Evolutionary conservation across 2,329 filamentous ascomycete species (phyloP).

Genomic region (Claviceps cyperi): DNA sequence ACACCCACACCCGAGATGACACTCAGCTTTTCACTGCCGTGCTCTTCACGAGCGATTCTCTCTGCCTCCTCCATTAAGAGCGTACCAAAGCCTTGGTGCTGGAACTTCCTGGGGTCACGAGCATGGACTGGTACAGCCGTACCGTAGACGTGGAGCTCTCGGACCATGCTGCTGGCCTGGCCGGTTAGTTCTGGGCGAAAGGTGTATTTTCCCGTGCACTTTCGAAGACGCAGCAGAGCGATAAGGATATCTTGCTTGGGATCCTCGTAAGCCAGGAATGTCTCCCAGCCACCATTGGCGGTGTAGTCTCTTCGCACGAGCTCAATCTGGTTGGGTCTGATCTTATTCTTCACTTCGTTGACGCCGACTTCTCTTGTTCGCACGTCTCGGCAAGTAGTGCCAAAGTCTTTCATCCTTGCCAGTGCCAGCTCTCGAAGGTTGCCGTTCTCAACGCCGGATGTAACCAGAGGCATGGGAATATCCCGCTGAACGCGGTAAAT

Average conservation of each 20-base stretch:
- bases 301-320: conserved; percentile 85
- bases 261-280: conserved; percentile 94
- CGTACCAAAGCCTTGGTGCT: conserved; percentile 95
- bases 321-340: conserved; percentile 89
- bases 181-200: conserved; percentile 75
- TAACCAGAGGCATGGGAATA: conserved; percentile 99
- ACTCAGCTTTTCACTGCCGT: conserved; percentile 85
- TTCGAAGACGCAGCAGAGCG: conserved; percentile 72
- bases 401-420: conserved; percentile 98
- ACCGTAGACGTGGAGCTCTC: conserved; percentile 93
- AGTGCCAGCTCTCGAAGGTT: conserved; percentile 87
- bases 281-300: conserved; percentile 96
- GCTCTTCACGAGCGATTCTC: conserved; percentile 84
- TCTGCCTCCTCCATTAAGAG: conserved; percentile 96
- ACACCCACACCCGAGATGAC: conserved; percentile 98
- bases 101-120: conserved; percentile 88
- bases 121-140: conserved; percentile 96
- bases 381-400: conserved; percentile 90
- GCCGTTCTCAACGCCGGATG: conserved; percentile 93
- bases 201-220: conserved; percentile 83
- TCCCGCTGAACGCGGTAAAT: conserved; percentile 98
- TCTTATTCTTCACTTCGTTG: conserved; percentile 99
- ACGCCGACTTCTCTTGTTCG: conserved; percentile 93
- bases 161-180: conserved; percentile 81
- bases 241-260: conserved; percentile 97